Conservation (phyloP, 306 rosid species). For the Cucurbita moschata region DNA sequence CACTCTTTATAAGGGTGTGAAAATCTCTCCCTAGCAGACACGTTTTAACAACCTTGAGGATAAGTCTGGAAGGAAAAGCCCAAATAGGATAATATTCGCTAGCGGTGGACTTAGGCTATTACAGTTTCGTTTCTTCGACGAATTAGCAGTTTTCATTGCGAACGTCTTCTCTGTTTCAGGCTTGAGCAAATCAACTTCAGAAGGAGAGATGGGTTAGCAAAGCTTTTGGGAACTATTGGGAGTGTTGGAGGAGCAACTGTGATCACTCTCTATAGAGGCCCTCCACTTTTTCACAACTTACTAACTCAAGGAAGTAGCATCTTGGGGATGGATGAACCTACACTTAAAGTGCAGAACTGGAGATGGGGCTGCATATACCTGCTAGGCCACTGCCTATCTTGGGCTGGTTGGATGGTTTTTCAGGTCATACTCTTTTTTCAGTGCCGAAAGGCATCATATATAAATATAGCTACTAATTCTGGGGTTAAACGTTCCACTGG, state of each 20-base stretch:
- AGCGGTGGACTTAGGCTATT: no score
- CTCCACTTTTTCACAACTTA: constrained; percentile 34
- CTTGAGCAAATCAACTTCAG: constrained; percentile 37
- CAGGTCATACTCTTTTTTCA: constrained; percentile 25
- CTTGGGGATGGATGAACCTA: constrained; percentile 15
- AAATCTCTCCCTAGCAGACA: no score
- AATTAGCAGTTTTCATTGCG: neutral
- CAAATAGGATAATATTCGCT: no score
- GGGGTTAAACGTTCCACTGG: neutral
- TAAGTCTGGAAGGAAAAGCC: no score
- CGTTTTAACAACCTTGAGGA: no score
- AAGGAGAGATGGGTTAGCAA: constrained; percentile 54
- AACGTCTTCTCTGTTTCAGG: constrained; percentile 15
- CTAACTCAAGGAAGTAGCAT: constrained; percentile 16
- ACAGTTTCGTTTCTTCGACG: neutral
- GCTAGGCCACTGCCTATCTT: constrained; percentile 54
- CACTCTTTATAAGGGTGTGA: no score
- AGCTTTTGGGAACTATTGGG: constrained; percentile 54
- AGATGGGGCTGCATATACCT: constrained; percentile 53
- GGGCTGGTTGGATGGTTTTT: constrained; percentile 77
- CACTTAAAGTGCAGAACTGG: constrained; percentile 37
- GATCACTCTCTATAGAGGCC: constrained; percentile 64
- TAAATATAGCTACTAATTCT: neutral
- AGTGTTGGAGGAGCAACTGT: constrained; percentile 58
- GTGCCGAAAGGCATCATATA: neutral